These are phyloP conservation scores for Cyberlindnera euphorbiiphila DNA, from an alignment of 805 yeast species.

Conservation along the genomic window DNA sequence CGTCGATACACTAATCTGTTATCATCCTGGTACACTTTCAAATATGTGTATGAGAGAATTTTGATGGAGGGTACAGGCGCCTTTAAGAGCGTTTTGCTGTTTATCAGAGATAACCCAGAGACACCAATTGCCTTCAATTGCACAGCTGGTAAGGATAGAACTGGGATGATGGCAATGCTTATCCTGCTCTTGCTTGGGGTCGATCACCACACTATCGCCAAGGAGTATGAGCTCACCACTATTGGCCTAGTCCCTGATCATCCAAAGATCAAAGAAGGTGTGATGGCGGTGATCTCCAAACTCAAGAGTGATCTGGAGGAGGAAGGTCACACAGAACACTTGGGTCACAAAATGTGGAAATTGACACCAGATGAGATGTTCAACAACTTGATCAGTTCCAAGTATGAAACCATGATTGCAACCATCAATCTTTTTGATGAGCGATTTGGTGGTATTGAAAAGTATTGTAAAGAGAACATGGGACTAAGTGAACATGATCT, in stretches of 20 bases:
- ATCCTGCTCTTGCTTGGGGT: conserved; percentile 61
- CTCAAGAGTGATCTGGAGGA: conserved; percentile 11
- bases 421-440: conserved; percentile 48
- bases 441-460: conserved; percentile 51
- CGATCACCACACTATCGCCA: conserved; percentile 57
- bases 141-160: conserved; percentile 84
- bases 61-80: conserved; percentile 46
- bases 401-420: conserved; percentile 66
- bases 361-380: conserved; percentile 45
- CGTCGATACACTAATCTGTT: conserved; percentile 49
- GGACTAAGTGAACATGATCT: conserved; percentile 45
- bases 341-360: conserved; percentile 5
- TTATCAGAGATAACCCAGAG: conserved; percentile 49
- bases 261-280: conserved; percentile 21
- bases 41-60: conserved; percentile 57
- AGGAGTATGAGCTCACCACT: conserved; percentile 75
- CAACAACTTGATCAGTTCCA: conserved; percentile 55
- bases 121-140: conserved; percentile 67
- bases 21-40: conserved; percentile 59
- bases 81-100: conserved; percentile 48
- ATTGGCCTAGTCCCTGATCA: conserved; percentile 53
- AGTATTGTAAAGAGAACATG: conserved; percentile 42
- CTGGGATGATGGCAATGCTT: conserved; percentile 72
- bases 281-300: conserved; percentile 19
- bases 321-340: conserved; percentile 6